These are phyloP conservation scores for Cutaneotrichosporon cutaneum DNA, from an alignment of 1,284 basidiomycete species.

Conservation along the genomic window DNA sequence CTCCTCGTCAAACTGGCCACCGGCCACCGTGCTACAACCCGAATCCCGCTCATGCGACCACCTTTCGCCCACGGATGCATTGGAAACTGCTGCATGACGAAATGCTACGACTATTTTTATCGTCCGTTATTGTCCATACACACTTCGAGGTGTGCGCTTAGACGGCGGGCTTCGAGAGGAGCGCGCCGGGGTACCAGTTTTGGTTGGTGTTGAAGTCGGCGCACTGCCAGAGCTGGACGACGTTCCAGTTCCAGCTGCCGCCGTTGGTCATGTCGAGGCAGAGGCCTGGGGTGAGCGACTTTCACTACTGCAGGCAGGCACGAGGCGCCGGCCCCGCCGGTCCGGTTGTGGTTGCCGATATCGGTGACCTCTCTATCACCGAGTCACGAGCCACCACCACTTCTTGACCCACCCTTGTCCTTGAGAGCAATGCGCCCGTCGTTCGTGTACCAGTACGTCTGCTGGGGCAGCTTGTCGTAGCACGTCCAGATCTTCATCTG, in stretches of 20 bases:
- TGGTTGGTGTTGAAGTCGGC: conserved; percentile 26
- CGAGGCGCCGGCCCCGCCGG: too few species aligned
- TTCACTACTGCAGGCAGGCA: conserved; percentile 18
- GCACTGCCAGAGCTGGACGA: conserved; percentile 34
- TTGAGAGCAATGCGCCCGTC: conserved; percentile 14
- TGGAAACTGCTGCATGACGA: neutral
- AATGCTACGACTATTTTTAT: neutral
- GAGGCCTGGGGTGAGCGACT: conserved; percentile 18
- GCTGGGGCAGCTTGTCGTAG: conserved; percentile 23
- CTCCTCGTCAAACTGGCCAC: neutral
- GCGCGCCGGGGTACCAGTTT: conserved; percentile 6
- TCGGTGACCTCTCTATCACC: too few species aligned
- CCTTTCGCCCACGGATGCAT: too few species aligned
- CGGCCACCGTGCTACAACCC: too few species aligned
- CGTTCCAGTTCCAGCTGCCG: conserved; percentile 10
- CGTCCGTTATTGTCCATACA: neutral
- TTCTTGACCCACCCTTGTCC: neutral
- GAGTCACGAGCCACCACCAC: neutral
- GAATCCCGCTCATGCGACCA: too few species aligned
- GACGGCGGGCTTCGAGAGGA: too few species aligned
- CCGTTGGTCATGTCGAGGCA: conserved; percentile 38
- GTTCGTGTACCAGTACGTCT: conserved; percentile 15
- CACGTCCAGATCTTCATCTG: conserved; percentile 24
- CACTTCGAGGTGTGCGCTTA: neutral
- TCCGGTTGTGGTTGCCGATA: too few species aligned